Evolutionary conservation across 768 basidiomycete genomes (phyloP).

Genomic region (Russula earlei): DNA sequence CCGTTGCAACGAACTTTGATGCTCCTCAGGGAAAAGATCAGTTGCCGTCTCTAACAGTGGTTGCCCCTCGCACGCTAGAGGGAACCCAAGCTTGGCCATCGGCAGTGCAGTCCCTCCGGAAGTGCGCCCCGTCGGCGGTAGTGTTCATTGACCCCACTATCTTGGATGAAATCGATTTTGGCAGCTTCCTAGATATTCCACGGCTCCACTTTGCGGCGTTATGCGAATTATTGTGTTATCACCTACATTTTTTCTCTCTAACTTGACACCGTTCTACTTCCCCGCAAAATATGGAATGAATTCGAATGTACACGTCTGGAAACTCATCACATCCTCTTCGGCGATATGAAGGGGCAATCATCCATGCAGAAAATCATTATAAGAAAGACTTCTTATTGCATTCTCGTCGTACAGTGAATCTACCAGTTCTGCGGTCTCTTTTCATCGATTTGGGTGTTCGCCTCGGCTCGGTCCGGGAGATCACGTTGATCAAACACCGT

Average conservation of each 20-base stretch:
- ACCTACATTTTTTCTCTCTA: neutral
- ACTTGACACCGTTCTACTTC: slow-evolving; percentile 5
- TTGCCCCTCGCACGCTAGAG: too few species aligned
- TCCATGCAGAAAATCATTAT: neutral
- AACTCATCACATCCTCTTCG: neutral
- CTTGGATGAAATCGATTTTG: too few species aligned
- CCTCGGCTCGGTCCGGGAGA: neutral
- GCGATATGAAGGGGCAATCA: neutral
- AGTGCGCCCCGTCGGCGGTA: slow-evolving; percentile 7
- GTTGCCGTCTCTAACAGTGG: too few species aligned
- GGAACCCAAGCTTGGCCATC: neutral
- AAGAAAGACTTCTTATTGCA: neutral
- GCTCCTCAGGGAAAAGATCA: neutral
- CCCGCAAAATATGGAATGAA: slow-evolving; percentile 6
- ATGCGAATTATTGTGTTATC: neutral
- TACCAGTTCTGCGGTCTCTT: neutral
- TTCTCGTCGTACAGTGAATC: neutral
- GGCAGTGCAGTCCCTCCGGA: neutral
- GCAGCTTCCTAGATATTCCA: neutral
- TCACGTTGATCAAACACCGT: slow-evolving; percentile 30
- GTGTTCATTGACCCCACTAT: neutral
- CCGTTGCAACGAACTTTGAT: neutral
- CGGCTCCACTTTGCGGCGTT: slow-evolving; percentile 9
- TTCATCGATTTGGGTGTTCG: slow-evolving; percentile 2
- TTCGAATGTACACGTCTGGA: neutral